Base-by-base conservation (phyloP, 148 eudicot species). In the Vaccinium darrowii region DNA sequence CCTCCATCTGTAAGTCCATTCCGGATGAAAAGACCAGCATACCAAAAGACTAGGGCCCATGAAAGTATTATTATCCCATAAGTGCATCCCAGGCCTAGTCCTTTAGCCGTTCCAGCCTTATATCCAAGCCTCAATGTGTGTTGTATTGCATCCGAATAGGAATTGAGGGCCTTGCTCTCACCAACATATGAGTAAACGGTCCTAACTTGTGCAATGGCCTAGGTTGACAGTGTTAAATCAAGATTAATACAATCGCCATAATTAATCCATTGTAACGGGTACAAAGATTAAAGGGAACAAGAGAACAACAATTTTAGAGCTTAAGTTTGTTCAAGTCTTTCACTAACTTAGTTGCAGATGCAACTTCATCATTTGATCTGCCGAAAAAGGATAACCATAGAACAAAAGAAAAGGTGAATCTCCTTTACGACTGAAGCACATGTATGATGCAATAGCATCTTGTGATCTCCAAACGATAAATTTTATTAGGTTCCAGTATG, bases 21-120 rank as follows among this genome's bases (percentile, higher is more conserved):
- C 84, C 99, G 89, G 84, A 97, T 95, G 87, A 97, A 97, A 86
- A 97, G 98, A 54, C 99, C 99, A 51, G 99, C 99, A 82, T 95
- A 97, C 99, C 99, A 97, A 87, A 97, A 97, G 57, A 97, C 99
- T 83, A 97, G 93, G 78, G 99, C 99, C 99, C 99, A 97, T 16
- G 99, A 97, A 98, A 97, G 95, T 91, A 98, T 95, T 18, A 98
- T 98, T 83, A 97, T 97, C 80, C 99, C 99, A 86, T 97, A 97
- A n/a, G 99, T 97, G 81, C 99, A 97, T 76, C 99, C 99, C 65
- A 97, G 92, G 49, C 99, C 99, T 83, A 97, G 86, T 33, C 99
- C 99, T 89, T 97, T 97, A 0, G 99, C 98, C 98, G 95, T 97
- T 73, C 98, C 99, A 81, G 99, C 99, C 86, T 97, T 97, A 90